Conservation (phyloP, 129 eudicot species). For the Gnaphalium uliginosum region DNA sequence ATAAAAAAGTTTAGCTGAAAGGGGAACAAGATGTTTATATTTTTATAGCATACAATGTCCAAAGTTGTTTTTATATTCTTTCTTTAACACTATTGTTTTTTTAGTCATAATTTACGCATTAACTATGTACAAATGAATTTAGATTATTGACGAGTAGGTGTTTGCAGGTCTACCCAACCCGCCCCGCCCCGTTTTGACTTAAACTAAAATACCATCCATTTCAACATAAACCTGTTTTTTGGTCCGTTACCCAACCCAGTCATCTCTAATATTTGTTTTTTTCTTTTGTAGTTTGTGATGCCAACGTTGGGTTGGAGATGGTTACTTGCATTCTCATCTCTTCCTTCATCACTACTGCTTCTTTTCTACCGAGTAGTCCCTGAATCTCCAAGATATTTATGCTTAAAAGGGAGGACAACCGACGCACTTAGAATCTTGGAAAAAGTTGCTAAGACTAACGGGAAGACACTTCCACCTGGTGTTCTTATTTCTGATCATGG, state of each 20-base stretch:
- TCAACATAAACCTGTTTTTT: background rate
- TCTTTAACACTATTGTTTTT: no score
- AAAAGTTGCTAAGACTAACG: conserved; percentile 50
- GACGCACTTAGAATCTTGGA: conserved; percentile 62
- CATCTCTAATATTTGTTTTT: background rate
- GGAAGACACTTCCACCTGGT: conserved; percentile 59
- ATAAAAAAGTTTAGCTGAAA: background rate
- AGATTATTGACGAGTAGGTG: no score
- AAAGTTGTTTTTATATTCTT: background rate
- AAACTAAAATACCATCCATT: background rate
- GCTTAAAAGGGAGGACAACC: conserved; percentile 53
- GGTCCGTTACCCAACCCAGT: background rate
- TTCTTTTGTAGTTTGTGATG: conserved; percentile 67
- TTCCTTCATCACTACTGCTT: conserved; percentile 64
- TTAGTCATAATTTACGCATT: no score
- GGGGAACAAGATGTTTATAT: background rate
- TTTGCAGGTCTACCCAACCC: no score
- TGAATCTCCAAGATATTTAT: conserved; percentile 78
- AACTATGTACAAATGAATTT: no score
- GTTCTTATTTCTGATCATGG: conserved; percentile 54
- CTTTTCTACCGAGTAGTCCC: conserved; percentile 52
- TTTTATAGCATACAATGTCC: background rate
- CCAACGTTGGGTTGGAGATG: conserved; percentile 88
- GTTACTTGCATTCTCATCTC: conserved; percentile 75
- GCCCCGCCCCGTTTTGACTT: no score